phyloP scores from a whole-genome alignment of 129 eudicot species.

The Scalesia atractyloides region DNA sequence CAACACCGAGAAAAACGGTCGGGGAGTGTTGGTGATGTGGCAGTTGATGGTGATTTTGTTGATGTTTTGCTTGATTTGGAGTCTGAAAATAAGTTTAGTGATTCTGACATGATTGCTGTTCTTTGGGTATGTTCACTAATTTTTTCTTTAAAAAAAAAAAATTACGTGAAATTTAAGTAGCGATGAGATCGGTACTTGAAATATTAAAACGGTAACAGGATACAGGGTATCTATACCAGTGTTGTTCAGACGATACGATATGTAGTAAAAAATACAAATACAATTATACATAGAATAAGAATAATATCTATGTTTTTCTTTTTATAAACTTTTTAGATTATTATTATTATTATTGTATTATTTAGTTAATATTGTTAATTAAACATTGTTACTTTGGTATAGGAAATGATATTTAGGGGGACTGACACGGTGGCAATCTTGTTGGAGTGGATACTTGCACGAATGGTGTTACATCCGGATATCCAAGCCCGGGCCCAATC shows the following conservation, averaged over 20 bases:
- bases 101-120: slow-evolving; percentile 89
- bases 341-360: background rate
- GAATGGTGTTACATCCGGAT: slow-evolving; percentile 88
- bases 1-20: slow-evolving; percentile 57
- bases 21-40: background rate
- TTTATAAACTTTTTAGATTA: slow-evolving; percentile 19
- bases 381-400: background rate
- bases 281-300: slow-evolving; percentile 4
- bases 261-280: too few relatives aligned
- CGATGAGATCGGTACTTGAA: background rate
- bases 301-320: slow-evolving; percentile 26
- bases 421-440: slow-evolving; percentile 95
- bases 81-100: slow-evolving; percentile 53
- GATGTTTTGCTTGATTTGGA: slow-evolving; percentile 93
- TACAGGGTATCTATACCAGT: too few relatives aligned
- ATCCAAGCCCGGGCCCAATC: slow-evolving; percentile 82
- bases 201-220: too few relatives aligned
- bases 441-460: slow-evolving; percentile 93
- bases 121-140: slow-evolving; percentile 63
- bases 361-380: too few relatives aligned
- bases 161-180: background rate
- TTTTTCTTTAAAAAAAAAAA: background rate
- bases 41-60: slow-evolving; percentile 64
- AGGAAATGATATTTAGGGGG: slow-evolving; percentile 98
- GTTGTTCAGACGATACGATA: too few relatives aligned